Base-by-base conservation (phyloP, 345 rosid genomes). In the Erysimum cheiranthoides region DNA sequence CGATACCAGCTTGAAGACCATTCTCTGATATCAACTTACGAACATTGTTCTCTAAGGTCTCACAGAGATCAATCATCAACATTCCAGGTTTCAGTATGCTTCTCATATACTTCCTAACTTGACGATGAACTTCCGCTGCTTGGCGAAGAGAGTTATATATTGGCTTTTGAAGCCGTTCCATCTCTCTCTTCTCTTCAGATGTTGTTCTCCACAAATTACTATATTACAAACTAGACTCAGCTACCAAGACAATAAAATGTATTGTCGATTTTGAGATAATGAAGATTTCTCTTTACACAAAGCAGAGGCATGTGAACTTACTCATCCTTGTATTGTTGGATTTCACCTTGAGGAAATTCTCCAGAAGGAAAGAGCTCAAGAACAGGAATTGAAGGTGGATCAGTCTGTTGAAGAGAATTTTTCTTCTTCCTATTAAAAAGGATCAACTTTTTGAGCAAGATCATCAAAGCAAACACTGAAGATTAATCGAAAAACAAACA, bases 51-150 rank as follows among this genome's bases (percentile, higher is more conserved):
- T 90, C 97, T 81, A 92, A 76, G 8, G 91, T 93, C 82, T 90
- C 98, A 73, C 93, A 88, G 17, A 89, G 75, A 81, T 90, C 97
- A 49, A 86, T 90, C 95, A 89, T 90, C 66, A 88, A 80, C 90
- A 93, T 85, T 75, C 97, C 96, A 39, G 97, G 96, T 68, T 86
- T 91, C 75, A 93, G 18, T 57, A 89, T 87, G 73, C 84, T 81
- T 83, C 53, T 91, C 12, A 87, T 84, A 68, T 89, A 84, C 74
- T 91, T 89, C 57, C 93, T 61, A 65, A 93, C 97, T 90, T 90
- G 97, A 56, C 93, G 90, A 82, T 93, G 98, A 69, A 89, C 97
- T 86, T 90, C 98, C 12, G 98, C 98, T 27, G 97, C 98, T 80
- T 85, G 97, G 25, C 90, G 95, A 74, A 89, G 86, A 30, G 97